phyloP scores from a whole-genome alignment of 1,139 yeast genomes.

The Scheffersomyces quercinus region DNA sequence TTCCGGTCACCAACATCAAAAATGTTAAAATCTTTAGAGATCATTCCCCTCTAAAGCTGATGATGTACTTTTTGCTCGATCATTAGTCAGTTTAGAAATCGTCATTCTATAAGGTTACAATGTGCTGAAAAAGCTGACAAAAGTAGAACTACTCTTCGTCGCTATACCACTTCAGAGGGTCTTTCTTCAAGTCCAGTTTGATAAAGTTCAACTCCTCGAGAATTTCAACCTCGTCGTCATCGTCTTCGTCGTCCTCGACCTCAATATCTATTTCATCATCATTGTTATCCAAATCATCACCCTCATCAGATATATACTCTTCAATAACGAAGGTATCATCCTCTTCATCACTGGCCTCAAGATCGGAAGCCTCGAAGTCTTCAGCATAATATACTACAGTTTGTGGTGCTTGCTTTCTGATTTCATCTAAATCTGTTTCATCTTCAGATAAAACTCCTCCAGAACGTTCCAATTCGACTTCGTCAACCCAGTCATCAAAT shows the following conservation, averaged over 20 bases:
- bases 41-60: no score
- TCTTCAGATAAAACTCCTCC: conserved; percentile 12
- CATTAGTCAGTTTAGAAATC: no score
- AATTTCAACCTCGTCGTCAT: conserved; percentile 17
- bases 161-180: conserved; percentile 15
- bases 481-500: conserved; percentile 23
- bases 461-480: conserved; percentile 19
- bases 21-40: no score
- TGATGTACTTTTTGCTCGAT: no score
- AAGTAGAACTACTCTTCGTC: conserved; percentile 9
- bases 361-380: conserved; percentile 16
- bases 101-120: no score
- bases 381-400: conserved; percentile 1
- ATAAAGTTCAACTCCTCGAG: conserved; percentile 8
- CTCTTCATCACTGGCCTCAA: conserved; percentile 19
- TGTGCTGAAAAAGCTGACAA: no score
- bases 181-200: conserved; percentile 10
- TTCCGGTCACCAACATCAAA: no score
- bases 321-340: conserved; percentile 28
- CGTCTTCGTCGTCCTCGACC: conserved; percentile 11
- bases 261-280: conserved; percentile 10
- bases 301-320: conserved; percentile 8
- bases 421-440: conserved; percentile 14
- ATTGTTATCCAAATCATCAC: conserved; percentile 4
- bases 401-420: conserved; percentile 3